Base-by-base conservation (phyloP, 495 filamentous ascomycete species). In the Xylaria bambusicola region DNA sequence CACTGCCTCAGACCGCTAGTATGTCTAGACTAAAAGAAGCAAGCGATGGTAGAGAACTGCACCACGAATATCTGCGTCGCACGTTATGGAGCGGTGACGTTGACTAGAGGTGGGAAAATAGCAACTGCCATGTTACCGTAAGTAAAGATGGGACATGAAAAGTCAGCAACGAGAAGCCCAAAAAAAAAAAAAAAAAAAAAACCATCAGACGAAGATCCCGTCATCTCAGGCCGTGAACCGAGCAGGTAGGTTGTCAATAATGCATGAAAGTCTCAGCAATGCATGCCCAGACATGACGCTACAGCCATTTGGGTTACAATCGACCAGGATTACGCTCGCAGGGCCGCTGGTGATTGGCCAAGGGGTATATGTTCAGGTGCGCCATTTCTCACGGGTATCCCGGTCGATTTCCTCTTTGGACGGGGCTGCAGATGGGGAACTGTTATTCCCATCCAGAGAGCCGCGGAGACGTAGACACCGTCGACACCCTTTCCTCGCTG, bases 311-410 rank as follows among this genome's bases (percentile, higher is more conserved):
- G 44, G 56, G 47, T 58, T 44, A 26, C 41, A 24, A 21, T 12
- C 17, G 42, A 10, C 29, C 3, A 8, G 54, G 45, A 42, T 13
- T 2, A n/a, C 10, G 18, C 8, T 10, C 40, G 20, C 8, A 0
- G n/a, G 10, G 23, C 40, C 6, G 41, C 17, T 15, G 24, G n/a
- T 50, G 26, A 53, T 60, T 60, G 57, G 57, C 18, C 57, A 21
- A 41, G 31, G 42, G n/a, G 29, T 17, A 36, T 21, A 20, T 31
- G 12, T 61, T 62, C 60, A 62, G 60, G 60, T 62, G 52, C 41
- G 60, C 46, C 60, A 50, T 41, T 47, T 31, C 59, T 6, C 36
- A 40, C 60, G 60, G 60, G 18, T 35, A n/a, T 24, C 42, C 60
- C 60, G 60, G 33, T 42, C 52, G 36, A 20, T 45, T 56, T 44